Percentiles rank a stretch among this genome's conserved stretches.
Conservation (phyloP, 495 filamentous ascomycete genomes). For the Podospora pseudopauciseta region DNA sequence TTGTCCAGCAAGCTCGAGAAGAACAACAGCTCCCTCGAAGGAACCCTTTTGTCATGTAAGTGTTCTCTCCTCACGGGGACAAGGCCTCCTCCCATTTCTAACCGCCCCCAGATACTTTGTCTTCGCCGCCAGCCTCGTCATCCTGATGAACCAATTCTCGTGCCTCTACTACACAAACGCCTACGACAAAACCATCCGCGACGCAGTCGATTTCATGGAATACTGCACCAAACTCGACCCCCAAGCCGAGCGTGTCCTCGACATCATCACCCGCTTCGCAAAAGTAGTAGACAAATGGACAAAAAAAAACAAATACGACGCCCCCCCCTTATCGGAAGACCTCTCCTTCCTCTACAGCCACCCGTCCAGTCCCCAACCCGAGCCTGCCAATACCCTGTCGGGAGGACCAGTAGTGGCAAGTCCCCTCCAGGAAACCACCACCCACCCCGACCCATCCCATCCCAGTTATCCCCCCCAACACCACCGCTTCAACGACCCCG, state of each 20-base stretch:
- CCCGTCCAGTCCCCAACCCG: slow-evolving; percentile 10
- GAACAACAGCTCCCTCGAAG: slow-evolving; percentile 60
- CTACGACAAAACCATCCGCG: slow-evolving; percentile 52
- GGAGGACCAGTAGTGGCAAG: background rate
- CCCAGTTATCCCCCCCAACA: slow-evolving; percentile 3
- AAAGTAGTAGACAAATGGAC: slow-evolving; percentile 48
- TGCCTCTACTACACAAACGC: slow-evolving; percentile 56
- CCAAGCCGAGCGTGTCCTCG: slow-evolving; percentile 60
- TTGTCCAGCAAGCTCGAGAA: slow-evolving; percentile 56
- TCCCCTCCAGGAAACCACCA: background rate
- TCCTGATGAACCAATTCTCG: slow-evolving; percentile 67
- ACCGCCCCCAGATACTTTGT: slow-evolving; percentile 55
- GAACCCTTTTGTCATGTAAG: slow-evolving; percentile 65
- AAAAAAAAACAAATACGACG: slow-evolving; percentile 38
- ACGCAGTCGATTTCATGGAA: slow-evolving; percentile 57
- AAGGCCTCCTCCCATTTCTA: slow-evolving; percentile 2
- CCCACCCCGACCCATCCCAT: background rate
- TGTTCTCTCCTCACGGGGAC: background rate
- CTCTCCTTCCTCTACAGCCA: slow-evolving; percentile 32
- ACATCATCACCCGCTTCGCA: slow-evolving; percentile 61
- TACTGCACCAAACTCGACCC: slow-evolving; percentile 62
- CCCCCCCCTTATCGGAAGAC: slow-evolving; percentile 40
- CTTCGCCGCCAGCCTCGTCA: slow-evolving; percentile 66
- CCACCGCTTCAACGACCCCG: slow-evolving; percentile 16
- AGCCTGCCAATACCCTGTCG: slow-evolving; percentile 11